phyloP scores from a whole-genome alignment of 495 filamentous ascomycete species.

The Penicillium maclennaniae region DNA sequence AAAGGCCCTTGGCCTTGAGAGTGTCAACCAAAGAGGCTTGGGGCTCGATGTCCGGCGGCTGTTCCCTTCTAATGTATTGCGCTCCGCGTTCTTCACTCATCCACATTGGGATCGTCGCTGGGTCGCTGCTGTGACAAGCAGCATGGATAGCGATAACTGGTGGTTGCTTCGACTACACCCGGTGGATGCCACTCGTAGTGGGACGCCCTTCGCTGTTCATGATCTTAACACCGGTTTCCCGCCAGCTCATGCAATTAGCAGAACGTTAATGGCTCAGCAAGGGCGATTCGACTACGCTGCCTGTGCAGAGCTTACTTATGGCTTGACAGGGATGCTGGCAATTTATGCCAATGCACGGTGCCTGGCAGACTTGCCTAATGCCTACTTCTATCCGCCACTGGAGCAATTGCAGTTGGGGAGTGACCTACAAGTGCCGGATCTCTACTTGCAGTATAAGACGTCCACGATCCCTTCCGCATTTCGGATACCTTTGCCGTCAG shows the following conservation, averaged over 20 bases:
- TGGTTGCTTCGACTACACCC: slow-evolving; percentile 61
- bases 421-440: slow-evolving; percentile 32
- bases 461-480: slow-evolving; percentile 30
- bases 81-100: slow-evolving; percentile 61
- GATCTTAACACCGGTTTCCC: slow-evolving; percentile 10
- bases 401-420: slow-evolving; percentile 32
- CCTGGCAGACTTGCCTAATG: slow-evolving; percentile 30
- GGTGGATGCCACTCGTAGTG: slow-evolving; percentile 8
- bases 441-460: slow-evolving; percentile 34
- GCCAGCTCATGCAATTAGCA: slow-evolving; percentile 29
- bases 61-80: slow-evolving; percentile 57
- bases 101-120: slow-evolving; percentile 60
- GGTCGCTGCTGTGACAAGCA: slow-evolving; percentile 64
- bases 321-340: slow-evolving; percentile 37
- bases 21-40: slow-evolving; percentile 49
- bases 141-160: slow-evolving; percentile 71
- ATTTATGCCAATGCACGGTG: slow-evolving; percentile 42
- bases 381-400: slow-evolving; percentile 33
- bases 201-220: slow-evolving; percentile 3
- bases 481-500: slow-evolving; percentile 27
- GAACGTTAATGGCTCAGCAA: slow-evolving; percentile 20
- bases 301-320: slow-evolving; percentile 37
- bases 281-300: slow-evolving; percentile 23
- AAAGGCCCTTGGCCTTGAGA: slow-evolving; percentile 59
- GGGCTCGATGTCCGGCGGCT: slow-evolving; percentile 56